Percentiles rank a stretch among this genome's conserved stretches.
phyloP scores from a whole-genome alignment of 768 basidiomycete species.

The Dictyophora rubrovolvata region DNA sequence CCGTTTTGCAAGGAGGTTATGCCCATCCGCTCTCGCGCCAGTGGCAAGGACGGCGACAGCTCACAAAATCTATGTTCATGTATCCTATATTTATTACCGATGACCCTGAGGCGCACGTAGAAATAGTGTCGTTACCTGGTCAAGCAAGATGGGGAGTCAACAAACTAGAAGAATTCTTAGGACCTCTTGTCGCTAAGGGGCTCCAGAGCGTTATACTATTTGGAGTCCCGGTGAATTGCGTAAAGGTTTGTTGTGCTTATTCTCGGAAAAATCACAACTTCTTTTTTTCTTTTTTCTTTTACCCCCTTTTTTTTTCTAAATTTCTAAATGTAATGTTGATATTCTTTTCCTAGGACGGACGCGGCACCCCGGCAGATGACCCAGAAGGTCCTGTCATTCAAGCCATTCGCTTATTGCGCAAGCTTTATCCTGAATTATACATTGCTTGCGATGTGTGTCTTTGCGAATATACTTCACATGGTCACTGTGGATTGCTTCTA shows the following conservation, averaged over 20 bases:
- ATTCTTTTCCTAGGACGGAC: constrained; percentile 45
- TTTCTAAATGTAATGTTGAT: background rate
- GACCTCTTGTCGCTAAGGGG: constrained; percentile 83
- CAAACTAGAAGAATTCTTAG: constrained; percentile 76
- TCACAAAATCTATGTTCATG: constrained; percentile 93
- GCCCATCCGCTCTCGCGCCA: constrained; percentile 80
- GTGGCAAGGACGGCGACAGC: constrained; percentile 74
- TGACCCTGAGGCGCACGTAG: constrained; percentile 74
- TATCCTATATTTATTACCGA: constrained; percentile 99
- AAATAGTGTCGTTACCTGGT: constrained; percentile 70
- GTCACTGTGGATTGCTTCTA: constrained; percentile 84
- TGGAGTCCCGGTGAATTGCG: constrained; percentile 75
- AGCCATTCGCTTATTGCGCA: constrained; percentile 70
- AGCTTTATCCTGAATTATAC: constrained; percentile 74
- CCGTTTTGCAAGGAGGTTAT: constrained; percentile 87
- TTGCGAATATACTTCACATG: constrained; percentile 99
- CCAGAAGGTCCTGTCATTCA: constrained; percentile 84
- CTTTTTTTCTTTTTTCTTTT: background rate
- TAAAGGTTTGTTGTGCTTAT: constrained; percentile 42
- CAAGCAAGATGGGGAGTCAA: constrained; percentile 96
- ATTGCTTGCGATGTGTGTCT: constrained; percentile 94
- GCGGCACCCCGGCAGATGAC: constrained; percentile 87
- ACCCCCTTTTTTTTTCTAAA: background rate
- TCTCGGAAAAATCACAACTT: background rate
- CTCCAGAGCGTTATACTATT: constrained; percentile 89